A percentile compares a stretch with the other conserved stretches of the same genome.
phyloP scores from a whole-genome alignment of 2,329 filamentous ascomycete species.

The Curvularia spicifera region DNA sequence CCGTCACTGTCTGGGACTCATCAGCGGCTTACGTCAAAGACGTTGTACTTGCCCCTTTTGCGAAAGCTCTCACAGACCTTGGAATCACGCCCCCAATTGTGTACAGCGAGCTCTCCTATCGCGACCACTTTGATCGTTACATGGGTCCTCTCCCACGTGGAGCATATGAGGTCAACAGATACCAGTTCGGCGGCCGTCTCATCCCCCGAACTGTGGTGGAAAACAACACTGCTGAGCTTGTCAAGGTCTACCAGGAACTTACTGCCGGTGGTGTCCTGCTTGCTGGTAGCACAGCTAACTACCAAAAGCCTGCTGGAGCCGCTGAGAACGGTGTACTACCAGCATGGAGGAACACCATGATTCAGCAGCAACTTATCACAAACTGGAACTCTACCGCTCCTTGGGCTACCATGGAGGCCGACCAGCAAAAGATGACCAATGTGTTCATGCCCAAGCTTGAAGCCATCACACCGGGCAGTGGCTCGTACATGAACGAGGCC shows the following conservation, averaged over 20 bases:
- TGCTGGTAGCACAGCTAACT: constrained; percentile 26
- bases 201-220: constrained; percentile 26
- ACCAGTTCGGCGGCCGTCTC: constrained; percentile 31
- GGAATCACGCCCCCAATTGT: constrained; percentile 29
- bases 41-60: constrained; percentile 33
- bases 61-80: constrained; percentile 23
- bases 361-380: constrained; percentile 28
- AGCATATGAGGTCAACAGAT: constrained; percentile 23
- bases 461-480: constrained; percentile 28
- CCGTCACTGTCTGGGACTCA: constrained; percentile 13
- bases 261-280: constrained; percentile 24
- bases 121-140: constrained; percentile 34
- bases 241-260: constrained; percentile 23
- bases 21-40: constrained; percentile 25
- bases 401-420: constrained; percentile 18
- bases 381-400: constrained; percentile 29
- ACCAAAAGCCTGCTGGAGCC: constrained; percentile 18
- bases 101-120: constrained; percentile 31
- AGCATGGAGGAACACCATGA: constrained; percentile 31
- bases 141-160: constrained; percentile 38
- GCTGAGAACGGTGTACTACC: constrained; percentile 33
- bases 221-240: constrained; percentile 24
- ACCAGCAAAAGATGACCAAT: constrained; percentile 25
- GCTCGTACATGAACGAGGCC: constrained; percentile 41
- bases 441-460: constrained; percentile 35